Evolutionary conservation across 2,329 filamentous ascomycete species (phyloP), one percentile per base, ranked within the genome.

Genomic region (Aspergillus pseudotamarii): DNA sequence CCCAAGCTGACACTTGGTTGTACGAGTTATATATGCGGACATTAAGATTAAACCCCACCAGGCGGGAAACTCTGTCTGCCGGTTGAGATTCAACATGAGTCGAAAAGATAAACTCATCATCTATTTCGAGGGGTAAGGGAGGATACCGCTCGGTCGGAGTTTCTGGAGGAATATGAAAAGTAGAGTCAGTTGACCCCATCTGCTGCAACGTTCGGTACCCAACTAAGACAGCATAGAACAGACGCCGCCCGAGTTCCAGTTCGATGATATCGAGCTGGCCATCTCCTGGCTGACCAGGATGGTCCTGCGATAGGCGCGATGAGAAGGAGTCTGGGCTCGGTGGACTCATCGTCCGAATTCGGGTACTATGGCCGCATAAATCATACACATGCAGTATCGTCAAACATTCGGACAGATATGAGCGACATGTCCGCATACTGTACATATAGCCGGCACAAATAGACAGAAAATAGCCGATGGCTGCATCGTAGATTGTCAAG

Each of bases 201-300:
- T 96, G 93, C 60, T 91, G 86, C 75, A 96, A 87, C 0, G 92
- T 91, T 65, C 90, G 91, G 64, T 92, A 86, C 38, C 89, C 89
- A 6, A 93, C 86, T 65, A 95, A 88, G 68, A 93, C 84, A 26
- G 91, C 89, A 89, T 93, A 97, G 75, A 96, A 97, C 46, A 96
- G 78, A 43, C 86, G 82, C 46, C 83, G 81, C 5, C 84, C 84
- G 64, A 88, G 71, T 63, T 82, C 80, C 63, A 80, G 79, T n/a
- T 78, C 73, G 23, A 82, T 74, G 19, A 79, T 60, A 60, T 80
- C 77, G 21, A 70, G 67, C 2, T 69, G 64, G 34, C 63, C 19
- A 51, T 72, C 50, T 59, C 67, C 60, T 10, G 65, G 48, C 30
- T 56, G 62, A 51, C 61, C 62, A 57, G 62, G 60, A 68, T 59